These are phyloP conservation scores for Rhizophagus prolifer DNA, from an alignment of 192 early-diverging fungal species.

Conservation along the genomic window DNA sequence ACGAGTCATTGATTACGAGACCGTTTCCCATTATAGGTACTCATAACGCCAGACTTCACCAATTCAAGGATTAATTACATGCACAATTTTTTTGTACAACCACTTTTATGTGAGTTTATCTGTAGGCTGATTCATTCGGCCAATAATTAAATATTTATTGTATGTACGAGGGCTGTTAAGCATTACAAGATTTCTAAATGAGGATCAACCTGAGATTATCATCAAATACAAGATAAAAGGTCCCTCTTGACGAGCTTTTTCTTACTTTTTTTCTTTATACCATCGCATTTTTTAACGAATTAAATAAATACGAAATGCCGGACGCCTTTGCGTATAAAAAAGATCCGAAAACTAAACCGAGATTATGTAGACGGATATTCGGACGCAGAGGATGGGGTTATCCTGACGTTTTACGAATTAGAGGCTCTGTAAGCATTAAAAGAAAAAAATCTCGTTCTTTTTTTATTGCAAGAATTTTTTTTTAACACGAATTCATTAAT, in stretches of 20 bases:
- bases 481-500: neutral
- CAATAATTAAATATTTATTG: neutral
- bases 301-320: conserved; percentile 5
- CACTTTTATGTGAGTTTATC: neutral
- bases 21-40: too few species aligned
- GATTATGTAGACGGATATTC: neutral
- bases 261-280: neutral
- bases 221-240: neutral
- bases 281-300: neutral
- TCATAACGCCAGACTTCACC: neutral
- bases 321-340: neutral
- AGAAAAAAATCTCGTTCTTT: neutral
- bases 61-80: neutral
- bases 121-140: neutral
- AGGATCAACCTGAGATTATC: neutral
- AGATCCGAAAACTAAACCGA: neutral
- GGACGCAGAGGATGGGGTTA: conserved; percentile 19
- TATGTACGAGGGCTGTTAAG: neutral
- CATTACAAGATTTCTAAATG: neutral
- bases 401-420: neutral
- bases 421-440: conserved; percentile 5
- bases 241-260: neutral
- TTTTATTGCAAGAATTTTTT: neutral
- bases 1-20: too few species aligned
- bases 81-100: too few species aligned